Percentiles rank a stretch among this genome's conserved stretches.
Conservation (phyloP, 2,329 filamentous ascomycete genomes). For the Sclerotinia trifoliorum region DNA sequence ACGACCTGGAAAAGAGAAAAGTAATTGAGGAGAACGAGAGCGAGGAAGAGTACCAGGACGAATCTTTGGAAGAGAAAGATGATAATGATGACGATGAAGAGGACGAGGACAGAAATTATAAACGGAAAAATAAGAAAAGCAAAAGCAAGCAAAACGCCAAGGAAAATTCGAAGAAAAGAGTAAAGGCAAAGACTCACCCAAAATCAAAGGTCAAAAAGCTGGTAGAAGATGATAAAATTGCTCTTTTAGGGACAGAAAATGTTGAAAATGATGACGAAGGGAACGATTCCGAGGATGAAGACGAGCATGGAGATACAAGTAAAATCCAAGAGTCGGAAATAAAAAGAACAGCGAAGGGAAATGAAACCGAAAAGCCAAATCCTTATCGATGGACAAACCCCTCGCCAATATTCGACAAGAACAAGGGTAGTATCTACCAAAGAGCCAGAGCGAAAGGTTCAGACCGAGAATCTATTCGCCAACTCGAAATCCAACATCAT, state of each 20-base stretch:
- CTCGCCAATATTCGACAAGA: conserved; percentile 1
- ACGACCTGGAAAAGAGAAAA: background rate
- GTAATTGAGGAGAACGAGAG: background rate
- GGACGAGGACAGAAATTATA: background rate
- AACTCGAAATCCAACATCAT: conserved; percentile 10
- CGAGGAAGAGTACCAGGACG: conserved; percentile 1
- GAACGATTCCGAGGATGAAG: background rate
- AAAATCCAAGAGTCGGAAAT: background rate
- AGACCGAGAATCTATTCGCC: conserved; percentile 7
- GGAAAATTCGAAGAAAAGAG: background rate
- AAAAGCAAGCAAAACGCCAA: background rate
- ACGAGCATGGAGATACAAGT: background rate
- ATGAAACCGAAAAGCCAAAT: background rate
- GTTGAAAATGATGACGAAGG: background rate
- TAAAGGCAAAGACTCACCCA: background rate
- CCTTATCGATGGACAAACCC: conserved; percentile 4
- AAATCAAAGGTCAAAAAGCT: conserved; percentile 2
- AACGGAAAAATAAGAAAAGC: background rate
- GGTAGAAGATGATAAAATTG: conserved; percentile 11
- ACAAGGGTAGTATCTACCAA: conserved; percentile 7
- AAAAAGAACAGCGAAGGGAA: background rate
- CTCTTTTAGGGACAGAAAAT: conserved; percentile 1
- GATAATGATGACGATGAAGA: background rate
- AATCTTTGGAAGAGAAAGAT: background rate
- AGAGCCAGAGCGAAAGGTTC: background rate